These are phyloP conservation scores for Podospora conica DNA, from an alignment of 495 filamentous ascomycete species.

Conservation along the genomic window DNA sequence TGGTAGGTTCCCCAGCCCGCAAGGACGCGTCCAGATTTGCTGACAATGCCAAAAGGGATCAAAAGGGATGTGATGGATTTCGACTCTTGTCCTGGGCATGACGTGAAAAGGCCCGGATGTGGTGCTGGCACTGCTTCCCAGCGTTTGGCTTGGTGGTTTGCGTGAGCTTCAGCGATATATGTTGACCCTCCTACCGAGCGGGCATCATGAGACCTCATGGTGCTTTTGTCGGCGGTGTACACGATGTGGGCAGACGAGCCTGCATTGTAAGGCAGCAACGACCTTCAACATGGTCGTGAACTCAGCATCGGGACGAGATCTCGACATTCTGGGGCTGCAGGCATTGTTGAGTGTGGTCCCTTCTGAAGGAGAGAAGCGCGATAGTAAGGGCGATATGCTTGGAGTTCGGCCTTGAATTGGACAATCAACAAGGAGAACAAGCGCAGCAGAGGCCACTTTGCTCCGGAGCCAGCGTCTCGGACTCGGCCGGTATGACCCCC, in stretches of 20 bases:
- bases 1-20: neutral
- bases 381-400: constrained; percentile 47
- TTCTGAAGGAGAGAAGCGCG: constrained; percentile 53
- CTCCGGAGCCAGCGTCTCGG: constrained; percentile 51
- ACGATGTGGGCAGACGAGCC: constrained; percentile 18
- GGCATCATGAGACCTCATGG: too few species aligned
- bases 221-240: neutral
- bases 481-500: constrained; percentile 36
- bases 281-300: neutral
- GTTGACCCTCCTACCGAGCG: too few species aligned
- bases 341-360: constrained; percentile 33
- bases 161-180: too few species aligned
- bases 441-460: constrained; percentile 41
- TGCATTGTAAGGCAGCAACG: constrained; percentile 9
- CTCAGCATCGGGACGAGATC: neutral
- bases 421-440: constrained; percentile 1
- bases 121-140: neutral
- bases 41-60: neutral
- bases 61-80: neutral
- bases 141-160: neutral
- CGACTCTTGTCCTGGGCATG: constrained; percentile 19
- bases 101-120: constrained; percentile 32
- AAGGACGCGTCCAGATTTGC: neutral
- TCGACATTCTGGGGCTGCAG: neutral
- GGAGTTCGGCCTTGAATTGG: constrained; percentile 7